These are phyloP conservation scores for Extremus antarcticus DNA, from an alignment of 495 filamentous ascomycete genomes.

Conservation along the genomic window DNA sequence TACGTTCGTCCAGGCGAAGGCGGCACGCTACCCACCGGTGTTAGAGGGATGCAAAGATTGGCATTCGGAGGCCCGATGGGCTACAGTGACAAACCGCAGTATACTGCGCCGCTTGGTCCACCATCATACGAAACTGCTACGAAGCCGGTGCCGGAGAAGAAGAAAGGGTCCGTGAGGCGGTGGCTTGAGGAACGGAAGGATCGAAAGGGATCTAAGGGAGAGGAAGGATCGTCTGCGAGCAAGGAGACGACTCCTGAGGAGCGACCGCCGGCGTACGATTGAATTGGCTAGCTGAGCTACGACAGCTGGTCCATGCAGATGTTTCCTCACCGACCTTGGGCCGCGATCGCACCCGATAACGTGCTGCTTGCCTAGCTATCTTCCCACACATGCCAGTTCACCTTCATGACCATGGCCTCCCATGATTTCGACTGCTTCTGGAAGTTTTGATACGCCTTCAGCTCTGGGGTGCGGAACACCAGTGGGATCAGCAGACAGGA, in stretches of 20 bases:
- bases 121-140: neutral
- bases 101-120: neutral
- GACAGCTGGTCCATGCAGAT: no score
- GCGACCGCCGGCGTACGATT: no score
- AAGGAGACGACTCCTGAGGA: no score
- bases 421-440: no score
- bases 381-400: no score
- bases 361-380: no score
- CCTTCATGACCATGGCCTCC: no score
- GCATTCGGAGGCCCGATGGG: neutral
- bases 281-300: no score
- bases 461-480: neutral
- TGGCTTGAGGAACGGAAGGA: neutral
- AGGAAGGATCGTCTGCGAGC: neutral
- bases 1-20: neutral
- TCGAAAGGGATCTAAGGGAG: neutral
- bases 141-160: neutral
- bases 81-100: neutral
- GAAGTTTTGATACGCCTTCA: neutral
- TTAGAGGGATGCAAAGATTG: neutral
- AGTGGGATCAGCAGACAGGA: neutral
- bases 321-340: no score
- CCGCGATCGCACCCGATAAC: no score
- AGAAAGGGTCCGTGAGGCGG: neutral
- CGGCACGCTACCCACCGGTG: neutral